Percentiles rank a stretch among this genome's conserved stretches.
phyloP scores from a whole-genome alignment of 2,329 filamentous ascomycete genomes.

The Xylaria sp. region DNA sequence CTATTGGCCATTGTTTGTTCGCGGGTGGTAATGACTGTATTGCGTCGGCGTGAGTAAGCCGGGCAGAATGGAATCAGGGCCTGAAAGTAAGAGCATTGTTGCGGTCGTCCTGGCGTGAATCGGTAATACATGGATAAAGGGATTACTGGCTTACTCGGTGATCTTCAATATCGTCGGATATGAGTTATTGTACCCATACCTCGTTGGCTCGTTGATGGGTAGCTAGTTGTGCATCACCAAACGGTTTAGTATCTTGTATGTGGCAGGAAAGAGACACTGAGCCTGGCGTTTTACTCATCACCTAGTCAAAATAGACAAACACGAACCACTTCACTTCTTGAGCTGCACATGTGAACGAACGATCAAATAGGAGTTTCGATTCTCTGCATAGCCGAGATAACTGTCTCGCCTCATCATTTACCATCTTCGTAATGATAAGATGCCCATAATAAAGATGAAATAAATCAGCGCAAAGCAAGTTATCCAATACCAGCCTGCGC shows the following conservation, averaged over 20 bases:
- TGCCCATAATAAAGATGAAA: neutral
- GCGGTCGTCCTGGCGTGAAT: constrained; percentile 19
- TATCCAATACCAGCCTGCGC: constrained; percentile 4
- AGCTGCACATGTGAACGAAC: neutral
- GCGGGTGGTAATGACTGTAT: neutral
- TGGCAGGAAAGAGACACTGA: too few species aligned
- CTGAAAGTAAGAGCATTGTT: neutral
- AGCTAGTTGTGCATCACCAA: neutral
- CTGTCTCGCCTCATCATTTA: neutral
- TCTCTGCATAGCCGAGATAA: neutral
- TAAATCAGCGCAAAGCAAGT: constrained; percentile 14
- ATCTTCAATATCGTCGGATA: neutral
- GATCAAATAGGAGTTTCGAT: neutral
- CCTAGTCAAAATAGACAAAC: neutral
- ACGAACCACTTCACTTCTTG: neutral
- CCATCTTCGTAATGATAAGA: neutral
- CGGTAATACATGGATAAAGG: constrained; percentile 1
- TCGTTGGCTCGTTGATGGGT: neutral
- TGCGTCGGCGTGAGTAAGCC: neutral
- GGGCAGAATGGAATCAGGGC: neutral
- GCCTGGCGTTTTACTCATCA: neutral
- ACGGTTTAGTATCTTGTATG: neutral
- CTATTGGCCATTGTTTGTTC: neutral
- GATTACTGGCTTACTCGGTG: neutral
- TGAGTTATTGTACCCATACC: neutral